These are phyloP conservation scores for Aspergillus haitiensis DNA, from an alignment of 495 filamentous ascomycete species.

Conservation along the genomic window DNA sequence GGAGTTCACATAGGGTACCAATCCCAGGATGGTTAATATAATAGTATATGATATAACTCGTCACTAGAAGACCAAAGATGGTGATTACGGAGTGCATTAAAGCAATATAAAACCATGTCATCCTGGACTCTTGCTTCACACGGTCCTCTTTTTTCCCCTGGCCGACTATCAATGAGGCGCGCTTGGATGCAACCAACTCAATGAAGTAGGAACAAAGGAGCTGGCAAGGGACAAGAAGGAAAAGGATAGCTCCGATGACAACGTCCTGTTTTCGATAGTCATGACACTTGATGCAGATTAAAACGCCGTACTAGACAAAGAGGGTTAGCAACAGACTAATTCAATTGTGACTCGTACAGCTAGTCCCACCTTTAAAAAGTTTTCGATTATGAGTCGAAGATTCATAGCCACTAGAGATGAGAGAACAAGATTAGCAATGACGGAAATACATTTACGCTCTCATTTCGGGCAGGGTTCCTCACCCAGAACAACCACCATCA, in stretches of 20 bases:
- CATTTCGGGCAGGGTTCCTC: slow-evolving; percentile 24
- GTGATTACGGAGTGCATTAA: slow-evolving; percentile 79
- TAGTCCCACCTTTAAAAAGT: slow-evolving; percentile 78
- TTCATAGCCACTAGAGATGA: slow-evolving; percentile 77
- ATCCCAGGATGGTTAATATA: slow-evolving; percentile 90
- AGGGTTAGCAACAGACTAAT: slow-evolving; percentile 19
- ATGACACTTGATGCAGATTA: slow-evolving; percentile 89
- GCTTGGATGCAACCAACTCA: slow-evolving; percentile 73
- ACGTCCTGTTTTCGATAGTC: slow-evolving; percentile 82
- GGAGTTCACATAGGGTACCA: slow-evolving; percentile 84
- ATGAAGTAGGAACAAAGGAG: slow-evolving; percentile 86
- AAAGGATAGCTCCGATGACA: slow-evolving; percentile 70
- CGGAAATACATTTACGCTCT: not conserved
- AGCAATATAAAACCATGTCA: slow-evolving; percentile 76
- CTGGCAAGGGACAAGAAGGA: slow-evolving; percentile 83
- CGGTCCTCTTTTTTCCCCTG: slow-evolving; percentile 57
- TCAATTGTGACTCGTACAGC: not conserved
- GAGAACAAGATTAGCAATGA: slow-evolving; percentile 20
- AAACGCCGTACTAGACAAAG: slow-evolving; percentile 72
- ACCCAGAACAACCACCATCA: slow-evolving; percentile 94
- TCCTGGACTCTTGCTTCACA: slow-evolving; percentile 55
- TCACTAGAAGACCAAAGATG: slow-evolving; percentile 73
- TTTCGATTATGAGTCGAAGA: slow-evolving; percentile 89
- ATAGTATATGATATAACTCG: slow-evolving; percentile 84
- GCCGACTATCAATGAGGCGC: slow-evolving; percentile 67